A percentile compares a stretch with the other conserved stretches of the same genome.
These are phyloP conservation scores for Xylariales sp. DNA, from an alignment of 2,329 filamentous ascomycete genomes.

Conservation along the genomic window DNA sequence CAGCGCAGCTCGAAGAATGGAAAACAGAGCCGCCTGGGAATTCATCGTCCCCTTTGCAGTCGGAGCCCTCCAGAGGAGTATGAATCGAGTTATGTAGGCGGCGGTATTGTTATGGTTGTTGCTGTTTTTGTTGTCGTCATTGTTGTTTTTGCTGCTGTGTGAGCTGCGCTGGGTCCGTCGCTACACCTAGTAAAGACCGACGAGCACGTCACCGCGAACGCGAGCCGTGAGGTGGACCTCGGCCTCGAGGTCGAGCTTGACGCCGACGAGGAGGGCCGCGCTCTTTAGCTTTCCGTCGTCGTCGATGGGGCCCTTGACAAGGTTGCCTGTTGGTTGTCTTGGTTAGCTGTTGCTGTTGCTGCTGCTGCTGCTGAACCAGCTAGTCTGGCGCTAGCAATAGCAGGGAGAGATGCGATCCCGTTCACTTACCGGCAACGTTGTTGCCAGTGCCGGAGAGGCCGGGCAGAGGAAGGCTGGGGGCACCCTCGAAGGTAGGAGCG, in stretches of 20 bases:
- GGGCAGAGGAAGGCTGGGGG: constrained; percentile 44
- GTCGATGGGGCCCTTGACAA: constrained; percentile 68
- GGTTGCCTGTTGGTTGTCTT: constrained; percentile 55
- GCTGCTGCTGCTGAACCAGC: constrained; percentile 17
- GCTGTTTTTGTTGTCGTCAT: constrained; percentile 8
- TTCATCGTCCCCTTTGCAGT: constrained; percentile 6
- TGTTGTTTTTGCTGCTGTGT: background rate
- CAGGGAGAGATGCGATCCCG: background rate
- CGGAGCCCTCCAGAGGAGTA: constrained; percentile 28
- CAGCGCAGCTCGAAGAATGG: constrained; percentile 33
- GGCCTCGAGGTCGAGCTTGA: constrained; percentile 72
- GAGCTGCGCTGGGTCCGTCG: background rate
- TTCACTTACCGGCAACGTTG: constrained; percentile 43
- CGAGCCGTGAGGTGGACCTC: constrained; percentile 71
- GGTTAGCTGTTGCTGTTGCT: constrained; percentile 31
- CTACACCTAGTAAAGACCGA: constrained; percentile 63
- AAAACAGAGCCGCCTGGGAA: constrained; percentile 25
- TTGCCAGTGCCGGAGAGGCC: constrained; percentile 47
- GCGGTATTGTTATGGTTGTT: constrained; percentile 10
- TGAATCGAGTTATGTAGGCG: constrained; percentile 18
- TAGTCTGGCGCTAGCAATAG: background rate
- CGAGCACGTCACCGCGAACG: constrained; percentile 69
- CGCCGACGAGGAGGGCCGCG: constrained; percentile 68
- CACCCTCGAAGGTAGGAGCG: constrained; percentile 31
- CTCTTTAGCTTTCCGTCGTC: constrained; percentile 68